Evolutionary conservation across 1,284 basidiomycete genomes (phyloP), one percentile per base, ranked within the genome.

Genomic region (Cryptococcus sp.): DNA sequence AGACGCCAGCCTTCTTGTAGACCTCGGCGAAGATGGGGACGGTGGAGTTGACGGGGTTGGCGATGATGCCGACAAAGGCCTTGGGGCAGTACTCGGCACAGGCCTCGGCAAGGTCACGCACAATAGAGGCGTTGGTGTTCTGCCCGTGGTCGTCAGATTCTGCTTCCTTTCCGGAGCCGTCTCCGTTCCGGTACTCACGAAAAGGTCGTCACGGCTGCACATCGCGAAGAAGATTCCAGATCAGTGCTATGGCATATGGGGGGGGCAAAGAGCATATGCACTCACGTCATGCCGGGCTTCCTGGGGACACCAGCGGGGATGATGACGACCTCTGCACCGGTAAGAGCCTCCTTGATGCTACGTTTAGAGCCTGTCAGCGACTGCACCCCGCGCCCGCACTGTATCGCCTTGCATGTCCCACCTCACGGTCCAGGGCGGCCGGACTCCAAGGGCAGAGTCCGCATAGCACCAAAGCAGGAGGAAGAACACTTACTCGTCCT

Each of bases 281-380:
- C 94, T 79, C 93, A 84, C 68, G 78, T 80, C 82, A 83, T 83
- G 59, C 91, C 91, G 69, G 91, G 91, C 81, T 98, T 98, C 69
- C 96, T 84, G 60, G 96, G 95, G 11, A 98, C 87, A 79, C 96
- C 95, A 68, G 95, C 96, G 60, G 96, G 96, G 77, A 98, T 97
- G 67, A 98, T 85, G 69, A 98, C 86, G 63, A 98, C 74, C 66
- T 97, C 85, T 46, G 92, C 92, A 59, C 88, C 91, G 55, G 82
- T 84, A 70, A 98, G 83, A 43, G 85, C 84, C 77, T 88, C 88
- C 78, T 86, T 84, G 62, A 98, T 83, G 55, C 91, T 91, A 67
- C 21, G 8, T 23, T 20, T 0, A 91, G 83, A 64, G 84, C 80
- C 51, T 24, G n/a, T 16, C 45, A 21, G 23, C 45, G 20, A 20